Evolutionary conservation across 768 basidiomycete species (phyloP).

Genomic region (Cantharellus anzutake): DNA sequence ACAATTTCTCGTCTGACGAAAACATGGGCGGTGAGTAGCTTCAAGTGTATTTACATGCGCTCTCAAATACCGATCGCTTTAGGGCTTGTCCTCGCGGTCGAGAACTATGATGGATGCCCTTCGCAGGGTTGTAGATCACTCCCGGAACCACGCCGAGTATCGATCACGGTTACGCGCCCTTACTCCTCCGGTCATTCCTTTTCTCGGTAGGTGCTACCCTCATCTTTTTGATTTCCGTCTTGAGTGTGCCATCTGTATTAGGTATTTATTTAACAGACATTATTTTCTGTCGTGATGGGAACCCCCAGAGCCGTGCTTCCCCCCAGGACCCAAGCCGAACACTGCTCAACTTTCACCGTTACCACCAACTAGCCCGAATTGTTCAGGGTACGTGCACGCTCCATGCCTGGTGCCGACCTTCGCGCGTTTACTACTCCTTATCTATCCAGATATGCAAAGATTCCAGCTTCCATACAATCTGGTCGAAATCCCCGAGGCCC

Average conservation of each 20-base stretch:
- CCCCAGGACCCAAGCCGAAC: conserved; percentile 56
- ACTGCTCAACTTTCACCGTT: conserved; percentile 92
- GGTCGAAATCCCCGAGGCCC: conserved; percentile 77
- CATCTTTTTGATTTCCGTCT: background rate
- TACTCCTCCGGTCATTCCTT: conserved; percentile 85
- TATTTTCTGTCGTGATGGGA: conserved; percentile 91
- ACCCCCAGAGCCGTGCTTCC: conserved; percentile 66
- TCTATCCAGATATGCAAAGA: conserved; percentile 60
- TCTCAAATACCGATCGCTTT: conserved; percentile 2
- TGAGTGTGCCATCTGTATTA: conserved; percentile 16
- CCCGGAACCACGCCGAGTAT: conserved; percentile 81
- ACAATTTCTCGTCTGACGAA: conserved; percentile 82
- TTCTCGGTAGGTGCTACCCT: conserved; percentile 44
- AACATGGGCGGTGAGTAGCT: conserved; percentile 68
- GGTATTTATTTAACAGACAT: conserved; percentile 80
- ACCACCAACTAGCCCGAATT: conserved; percentile 74
- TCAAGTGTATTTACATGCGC: background rate
- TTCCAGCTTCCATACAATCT: conserved; percentile 78
- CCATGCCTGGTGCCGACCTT: background rate
- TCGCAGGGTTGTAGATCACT: conserved; percentile 77
- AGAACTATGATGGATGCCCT: conserved; percentile 58
- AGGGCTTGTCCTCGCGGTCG: conserved; percentile 79
- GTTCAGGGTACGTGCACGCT: conserved; percentile 38
- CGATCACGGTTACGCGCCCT: conserved; percentile 71
- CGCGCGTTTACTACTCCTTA: background rate